Evolutionary conservation across 371 early-diverging fungal genomes (phyloP), one percentile per base, ranked within the genome.

Genomic region (Rhizopus stolonifer): DNA sequence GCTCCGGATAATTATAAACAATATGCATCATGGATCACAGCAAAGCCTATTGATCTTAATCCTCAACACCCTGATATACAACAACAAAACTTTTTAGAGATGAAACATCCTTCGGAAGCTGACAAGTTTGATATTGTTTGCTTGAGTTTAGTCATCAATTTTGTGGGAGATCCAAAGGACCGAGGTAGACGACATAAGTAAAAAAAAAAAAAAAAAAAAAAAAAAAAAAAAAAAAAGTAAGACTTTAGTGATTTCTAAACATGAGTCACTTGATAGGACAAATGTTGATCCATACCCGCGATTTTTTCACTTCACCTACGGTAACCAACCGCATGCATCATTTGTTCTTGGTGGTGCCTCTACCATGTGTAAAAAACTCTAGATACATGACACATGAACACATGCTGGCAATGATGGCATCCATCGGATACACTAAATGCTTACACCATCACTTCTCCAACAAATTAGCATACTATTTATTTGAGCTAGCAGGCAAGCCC

Each of bases 101-200:
- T 90, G 69, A 43, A 34, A 13, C 51, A 50, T 4, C 72, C 81
- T 5, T 38, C 77, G 0, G 46, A 33, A 15, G 62, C 60, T 1
- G 23, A 62, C 0, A 77, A 69, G 7, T 95, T 86, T 64, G 81
- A 95, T 52, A 80, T 90, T n/a, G 74, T 95, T 0, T 90, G 90
- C 51, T 71, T 95, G 14, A 87, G 87, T 24, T 70, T 95, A 3
- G 95, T 95, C 0, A 84, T 95, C 42, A 95, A 95, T 60, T 95
- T 95, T 79, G 89, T 92, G 0, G 88, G 87, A 2, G 91, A 91
- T 67, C 84, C 87, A 1, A 72, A 54, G n/a, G 74, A 78, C 36
- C 68, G 94, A 62, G 94, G 94, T 65, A 79, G 36, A n/a, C n/a
- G n/a, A n/a, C n/a, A n/a, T n/a, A n/a, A n/a, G n/a, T n/a, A n/a